Base-by-base conservation (phyloP, 768 basidiomycete genomes). In the Boletus eberwhitei region DNA sequence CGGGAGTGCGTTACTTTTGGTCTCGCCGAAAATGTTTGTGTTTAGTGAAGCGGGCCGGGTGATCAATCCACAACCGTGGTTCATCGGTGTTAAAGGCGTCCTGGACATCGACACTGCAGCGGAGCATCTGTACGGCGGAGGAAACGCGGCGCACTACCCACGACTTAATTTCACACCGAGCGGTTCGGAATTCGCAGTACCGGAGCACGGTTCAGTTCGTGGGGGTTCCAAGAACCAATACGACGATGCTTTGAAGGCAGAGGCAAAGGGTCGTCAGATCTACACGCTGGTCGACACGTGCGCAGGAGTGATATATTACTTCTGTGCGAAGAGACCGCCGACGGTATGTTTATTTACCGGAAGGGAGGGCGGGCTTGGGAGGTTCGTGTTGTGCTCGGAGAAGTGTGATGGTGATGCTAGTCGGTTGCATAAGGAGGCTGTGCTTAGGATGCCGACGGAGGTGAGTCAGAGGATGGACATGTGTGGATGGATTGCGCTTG, bases 301-400 rank as follows among this genome's bases (percentile, higher is more conserved):
- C 42, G 54, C 63, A 13, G 22, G 37, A 1, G 56, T 59, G 8
- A 31, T 64, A 9, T 64, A 64, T 29, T 64, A 64, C 42, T 64
- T 64, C 38, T 19, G 43, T 5, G 63, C 63, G 0, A 17, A 41
- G 9, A 52, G 39, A 11, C 59, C 63, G 4, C 63, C 63, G 17
- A 64, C 63, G 8, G 63, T 64, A 19, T 63, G 63, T 29, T 36
- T 64, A 21, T 64, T 54, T 17, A 50, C 63, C 2, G 63, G 63
- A 32, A 53, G 63, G 16, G 63, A 64, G 21, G 63, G 63, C 2
- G 63, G 63, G 22, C 38, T 64, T 8, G 63, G 63, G 26, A 35
- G 63, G 42, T 64, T 64, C 43, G 63, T 64, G 34, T 35, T 64
- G 36, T 64, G 63, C 45, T 64, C 63, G 38, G 63, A 64, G 51